Percentiles rank a stretch among this genome's conserved stretches.
These are phyloP conservation scores for Thuja plicata DNA, from an alignment of 83 land plant species.

Conservation along the genomic window DNA sequence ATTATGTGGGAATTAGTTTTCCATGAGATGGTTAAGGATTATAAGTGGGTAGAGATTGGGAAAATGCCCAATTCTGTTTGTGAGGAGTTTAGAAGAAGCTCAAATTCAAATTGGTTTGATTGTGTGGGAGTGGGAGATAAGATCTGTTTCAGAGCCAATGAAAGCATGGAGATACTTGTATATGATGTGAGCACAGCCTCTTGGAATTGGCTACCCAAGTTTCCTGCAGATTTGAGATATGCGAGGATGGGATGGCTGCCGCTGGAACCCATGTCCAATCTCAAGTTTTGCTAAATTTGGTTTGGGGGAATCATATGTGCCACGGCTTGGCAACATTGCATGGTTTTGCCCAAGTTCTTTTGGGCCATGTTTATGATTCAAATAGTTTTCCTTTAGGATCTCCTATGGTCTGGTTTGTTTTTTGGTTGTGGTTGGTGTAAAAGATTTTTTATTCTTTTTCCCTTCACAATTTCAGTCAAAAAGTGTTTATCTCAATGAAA, in stretches of 20 bases:
- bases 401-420: no score
- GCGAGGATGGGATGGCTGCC: neutral
- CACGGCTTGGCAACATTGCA: no score
- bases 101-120: neutral
- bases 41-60: neutral
- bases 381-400: no score
- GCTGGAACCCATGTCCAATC: neutral
- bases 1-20: neutral
- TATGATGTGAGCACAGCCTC: neutral
- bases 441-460: no score
- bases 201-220: neutral
- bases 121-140: neutral
- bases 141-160: neutral
- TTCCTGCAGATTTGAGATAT: neutral
- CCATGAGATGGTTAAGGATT: neutral
- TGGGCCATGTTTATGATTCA: no score
- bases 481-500: no score
- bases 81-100: neutral
- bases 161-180: neutral
- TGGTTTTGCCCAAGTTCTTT: no score
- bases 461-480: no score
- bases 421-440: no score
- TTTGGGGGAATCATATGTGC: no score
- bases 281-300: neutral
- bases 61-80: neutral